Conservation (phyloP, 306 rosid genomes). For the Oxytropis ochrocephala region DNA sequence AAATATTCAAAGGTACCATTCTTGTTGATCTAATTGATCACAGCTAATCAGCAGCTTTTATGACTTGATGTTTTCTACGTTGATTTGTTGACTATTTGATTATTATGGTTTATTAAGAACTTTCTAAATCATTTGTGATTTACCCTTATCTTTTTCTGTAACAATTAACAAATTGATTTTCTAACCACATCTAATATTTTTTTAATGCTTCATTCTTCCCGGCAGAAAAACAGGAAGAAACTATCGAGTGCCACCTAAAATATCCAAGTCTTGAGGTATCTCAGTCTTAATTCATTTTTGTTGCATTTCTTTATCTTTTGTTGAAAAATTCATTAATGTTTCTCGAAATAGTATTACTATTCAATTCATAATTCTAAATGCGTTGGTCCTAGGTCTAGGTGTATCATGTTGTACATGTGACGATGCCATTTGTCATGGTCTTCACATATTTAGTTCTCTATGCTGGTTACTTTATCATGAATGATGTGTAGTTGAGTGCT, state of each 20-base stretch:
- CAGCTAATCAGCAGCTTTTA: background rate
- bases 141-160: no score
- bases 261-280: constrained; percentile 82
- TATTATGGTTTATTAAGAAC: no score
- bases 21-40: background rate
- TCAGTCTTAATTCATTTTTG: background rate
- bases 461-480: background rate
- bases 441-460: background rate
- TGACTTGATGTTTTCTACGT: background rate
- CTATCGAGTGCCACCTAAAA: constrained; percentile 46
- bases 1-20: constrained; percentile 61
- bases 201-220: constrained; percentile 5
- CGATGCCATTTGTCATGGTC: background rate
- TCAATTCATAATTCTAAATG: background rate
- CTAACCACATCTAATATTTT: background rate
- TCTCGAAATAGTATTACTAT: background rate
- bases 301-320: background rate
- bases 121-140: no score
- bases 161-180: no score
- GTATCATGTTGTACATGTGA: background rate
- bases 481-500: background rate
- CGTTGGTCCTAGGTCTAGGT: background rate
- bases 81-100: background rate
- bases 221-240: constrained; percentile 69
- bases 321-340: background rate